These are phyloP conservation scores for Trichopus zeylanicus DNA, from an alignment of 116 monocot species.

Conservation along the genomic window DNA sequence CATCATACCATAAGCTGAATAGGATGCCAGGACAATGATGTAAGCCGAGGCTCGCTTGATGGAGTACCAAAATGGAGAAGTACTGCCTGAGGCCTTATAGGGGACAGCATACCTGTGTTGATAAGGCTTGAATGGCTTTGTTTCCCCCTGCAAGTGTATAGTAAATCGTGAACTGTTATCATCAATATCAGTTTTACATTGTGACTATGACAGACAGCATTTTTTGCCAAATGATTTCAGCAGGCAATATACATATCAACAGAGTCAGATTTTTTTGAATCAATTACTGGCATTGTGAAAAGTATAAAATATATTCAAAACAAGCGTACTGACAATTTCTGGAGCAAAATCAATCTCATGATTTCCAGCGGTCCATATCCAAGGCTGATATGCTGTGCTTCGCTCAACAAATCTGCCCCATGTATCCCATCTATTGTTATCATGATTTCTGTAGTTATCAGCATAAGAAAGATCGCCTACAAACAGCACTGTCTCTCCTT, in stretches of 20 bases:
- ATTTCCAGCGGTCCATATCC: slow-evolving; percentile 79
- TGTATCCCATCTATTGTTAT: slow-evolving; percentile 69
- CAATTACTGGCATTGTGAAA: too few relatives aligned
- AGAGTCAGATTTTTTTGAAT: not conserved
- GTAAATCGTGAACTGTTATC: not conserved
- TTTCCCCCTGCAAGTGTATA: slow-evolving; percentile 27
- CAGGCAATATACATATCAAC: not conserved
- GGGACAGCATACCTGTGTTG: slow-evolving; percentile 23
- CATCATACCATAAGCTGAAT: slow-evolving; percentile 38
- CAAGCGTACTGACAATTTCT: slow-evolving; percentile 40
- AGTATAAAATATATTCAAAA: too few relatives aligned
- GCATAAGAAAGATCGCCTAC: slow-evolving; percentile 75
- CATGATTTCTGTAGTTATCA: slow-evolving; percentile 51
- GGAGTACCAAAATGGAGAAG: slow-evolving; percentile 45
- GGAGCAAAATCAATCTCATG: slow-evolving; percentile 76
- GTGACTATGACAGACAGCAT: not conserved
- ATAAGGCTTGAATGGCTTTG: slow-evolving; percentile 35
- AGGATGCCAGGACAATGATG: slow-evolving; percentile 40
- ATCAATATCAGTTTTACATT: not conserved
- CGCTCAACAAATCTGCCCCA: slow-evolving; percentile 78
- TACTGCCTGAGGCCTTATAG: slow-evolving; percentile 28
- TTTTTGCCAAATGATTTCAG: not conserved
- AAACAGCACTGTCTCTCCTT: slow-evolving; percentile 48
- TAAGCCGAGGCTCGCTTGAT: slow-evolving; percentile 41
- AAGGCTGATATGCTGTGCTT: slow-evolving; percentile 62